phyloP scores from a whole-genome alignment of 441 rosid genomes.

The Pelargonium myrrhifolium region DNA sequence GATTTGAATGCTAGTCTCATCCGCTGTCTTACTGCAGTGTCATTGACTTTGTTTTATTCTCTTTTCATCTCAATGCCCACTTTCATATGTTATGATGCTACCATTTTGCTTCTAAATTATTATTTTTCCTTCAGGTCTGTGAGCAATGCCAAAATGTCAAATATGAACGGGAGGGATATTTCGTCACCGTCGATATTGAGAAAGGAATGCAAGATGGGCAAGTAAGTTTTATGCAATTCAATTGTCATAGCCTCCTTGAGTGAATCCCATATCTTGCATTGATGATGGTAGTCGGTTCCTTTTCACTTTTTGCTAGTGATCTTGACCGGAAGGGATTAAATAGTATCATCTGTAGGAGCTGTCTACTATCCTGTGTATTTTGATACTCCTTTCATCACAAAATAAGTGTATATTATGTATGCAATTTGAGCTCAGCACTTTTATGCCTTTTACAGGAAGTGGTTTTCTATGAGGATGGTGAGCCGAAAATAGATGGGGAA shows the following conservation, averaged over 20 bases:
- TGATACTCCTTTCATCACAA: too few relatives aligned
- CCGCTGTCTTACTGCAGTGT: not conserved
- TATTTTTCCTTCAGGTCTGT: constrained; percentile 54
- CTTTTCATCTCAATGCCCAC: not conserved
- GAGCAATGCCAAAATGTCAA: constrained; percentile 89
- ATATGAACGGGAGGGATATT: constrained; percentile 73
- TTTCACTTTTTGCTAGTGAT: too few relatives aligned
- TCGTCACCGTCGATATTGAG: constrained; percentile 82
- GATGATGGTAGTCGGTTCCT: too few relatives aligned
- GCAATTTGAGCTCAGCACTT: not conserved
- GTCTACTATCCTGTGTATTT: too few relatives aligned
- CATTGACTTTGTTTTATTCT: not conserved
- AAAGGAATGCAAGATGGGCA: constrained; percentile 98
- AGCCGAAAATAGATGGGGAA: constrained; percentile 82
- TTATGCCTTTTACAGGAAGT: constrained; percentile 52
- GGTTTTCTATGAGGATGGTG: constrained; percentile 90
- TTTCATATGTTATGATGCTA: constrained; percentile 1
- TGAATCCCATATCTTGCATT: not conserved
- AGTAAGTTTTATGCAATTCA: constrained; percentile 42
- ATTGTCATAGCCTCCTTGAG: not conserved
- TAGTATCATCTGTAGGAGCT: too few relatives aligned
- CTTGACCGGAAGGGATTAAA: too few relatives aligned
- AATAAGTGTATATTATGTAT: not conserved
- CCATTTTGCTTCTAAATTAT: constrained; percentile 9
- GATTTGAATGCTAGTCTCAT: not conserved